A percentile compares a stretch with the other conserved stretches of the same genome.
Conservation (phyloP, 2,329 filamentous ascomycete species). For the Phialocephala subalpina region DNA sequence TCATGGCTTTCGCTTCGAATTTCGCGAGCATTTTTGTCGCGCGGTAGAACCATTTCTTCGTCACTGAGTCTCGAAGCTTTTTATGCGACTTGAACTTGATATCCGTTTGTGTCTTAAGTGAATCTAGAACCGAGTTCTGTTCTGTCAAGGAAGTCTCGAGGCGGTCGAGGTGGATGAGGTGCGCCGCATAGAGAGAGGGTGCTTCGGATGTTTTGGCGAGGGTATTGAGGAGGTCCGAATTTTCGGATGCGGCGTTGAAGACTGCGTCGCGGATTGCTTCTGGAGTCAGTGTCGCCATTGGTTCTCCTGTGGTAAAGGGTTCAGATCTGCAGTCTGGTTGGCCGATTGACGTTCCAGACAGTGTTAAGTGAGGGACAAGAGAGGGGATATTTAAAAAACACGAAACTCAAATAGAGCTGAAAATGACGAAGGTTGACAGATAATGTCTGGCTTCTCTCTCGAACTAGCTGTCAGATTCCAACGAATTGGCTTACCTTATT, state of each 20-base stretch:
- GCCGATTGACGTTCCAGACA: neutral
- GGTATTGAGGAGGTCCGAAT: constrained; percentile 13
- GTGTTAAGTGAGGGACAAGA: neutral
- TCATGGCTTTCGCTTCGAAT: constrained; percentile 21
- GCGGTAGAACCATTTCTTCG: constrained; percentile 14
- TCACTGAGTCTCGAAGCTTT: constrained; percentile 15
- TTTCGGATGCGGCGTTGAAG: constrained; percentile 16
- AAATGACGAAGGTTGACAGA: neutral
- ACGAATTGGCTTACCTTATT: neutral
- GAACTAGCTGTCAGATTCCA: too few relatives aligned
- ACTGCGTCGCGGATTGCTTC: constrained; percentile 9
- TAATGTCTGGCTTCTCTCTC: too few relatives aligned
- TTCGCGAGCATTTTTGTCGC: constrained; percentile 16
- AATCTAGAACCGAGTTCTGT: neutral
- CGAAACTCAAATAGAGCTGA: constrained; percentile 3
- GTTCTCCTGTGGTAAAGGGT: neutral
- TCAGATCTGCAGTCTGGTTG: neutral
- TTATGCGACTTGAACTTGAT: constrained; percentile 19
- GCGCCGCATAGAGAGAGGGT: constrained; percentile 8
- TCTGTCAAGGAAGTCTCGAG: neutral
- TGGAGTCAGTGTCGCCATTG: neutral
- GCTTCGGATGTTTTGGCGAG: constrained; percentile 15
- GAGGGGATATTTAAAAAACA: neutral
- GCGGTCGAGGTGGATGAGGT: constrained; percentile 10
- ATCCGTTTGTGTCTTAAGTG: constrained; percentile 15